Evolutionary conservation across 257 asterid genomes (phyloP), one percentile per base, ranked within the genome.

Genomic region (Ligustrum vulgare): DNA sequence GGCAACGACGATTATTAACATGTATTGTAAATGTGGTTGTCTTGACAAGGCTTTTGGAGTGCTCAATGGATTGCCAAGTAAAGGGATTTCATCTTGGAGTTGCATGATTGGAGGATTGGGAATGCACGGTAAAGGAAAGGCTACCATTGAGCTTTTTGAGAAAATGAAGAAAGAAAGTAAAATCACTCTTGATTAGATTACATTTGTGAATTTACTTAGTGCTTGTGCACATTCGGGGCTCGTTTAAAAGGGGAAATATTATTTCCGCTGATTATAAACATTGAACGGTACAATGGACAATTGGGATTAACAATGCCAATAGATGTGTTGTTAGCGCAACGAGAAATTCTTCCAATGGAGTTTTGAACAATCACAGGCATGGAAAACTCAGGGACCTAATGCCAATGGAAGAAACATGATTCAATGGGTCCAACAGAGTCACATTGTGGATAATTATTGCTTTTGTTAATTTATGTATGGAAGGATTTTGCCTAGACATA

Each of bases 31-130:
- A 87, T 91, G 98, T 63, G 98, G 98, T 33, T 76, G 91, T 15
- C 64, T 91, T 3, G 96, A 90, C 2, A 88, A 85, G 84, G 98
- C 96, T 1, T 35, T 79, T 32, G 84, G 81, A 84, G 89, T 89
- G 22, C 91, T 93, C 71, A 58, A 83, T 32, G 84, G 72, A 33
- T 78, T 89, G 75, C 36, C 82, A 4, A 37, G 73, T 28, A 91
- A 84, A 78, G 91, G 94, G 8, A 83, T 90, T 74, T 91, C 98
- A 0, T 90, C 97, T 6, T 93, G 97, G 98, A 93, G 91, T 62
- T 89, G 93, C 80, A 89, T 93, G 96, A 90, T 93, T 72, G 96
- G 98, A 76, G 97, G 98, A 37, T 85, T 90, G 10, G 97, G 96
- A 7, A 86, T 87, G 88, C 91, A 87, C 1, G 98, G 98, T 3